Conservation (phyloP, 192 early-diverging fungal genomes). For the Cladochytrium replicatum region DNA sequence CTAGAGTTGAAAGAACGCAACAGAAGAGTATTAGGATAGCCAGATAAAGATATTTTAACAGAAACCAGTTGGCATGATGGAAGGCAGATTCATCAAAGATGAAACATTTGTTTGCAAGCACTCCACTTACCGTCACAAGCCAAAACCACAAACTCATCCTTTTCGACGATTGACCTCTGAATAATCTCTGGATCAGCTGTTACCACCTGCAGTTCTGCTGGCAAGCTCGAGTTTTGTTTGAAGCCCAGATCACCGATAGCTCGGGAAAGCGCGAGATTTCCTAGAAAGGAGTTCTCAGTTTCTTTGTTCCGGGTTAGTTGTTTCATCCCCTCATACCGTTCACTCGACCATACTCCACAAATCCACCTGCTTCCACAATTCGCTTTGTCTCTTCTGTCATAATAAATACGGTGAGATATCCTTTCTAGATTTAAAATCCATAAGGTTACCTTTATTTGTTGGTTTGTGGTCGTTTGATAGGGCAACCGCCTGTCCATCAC, state of each 20-base stretch:
- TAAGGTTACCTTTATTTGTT: too few relatives aligned
- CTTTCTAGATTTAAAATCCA: too few relatives aligned
- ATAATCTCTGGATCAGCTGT: conserved; percentile 84
- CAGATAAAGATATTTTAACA: too few relatives aligned
- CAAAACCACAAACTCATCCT: conserved; percentile 88
- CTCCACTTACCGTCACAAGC: conserved; percentile 89
- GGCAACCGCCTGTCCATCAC: conserved; percentile 60
- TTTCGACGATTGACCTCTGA: conserved; percentile 41
- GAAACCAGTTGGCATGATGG: too few relatives aligned
- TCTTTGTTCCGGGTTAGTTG: too few relatives aligned
- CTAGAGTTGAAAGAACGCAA: conserved; percentile 41
- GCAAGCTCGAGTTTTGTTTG: conserved; percentile 71
- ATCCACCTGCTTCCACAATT: conserved; percentile 86
- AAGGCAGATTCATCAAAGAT: too few relatives aligned
- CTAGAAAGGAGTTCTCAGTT: conserved; percentile 20
- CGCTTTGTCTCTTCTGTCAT: conserved; percentile 66
- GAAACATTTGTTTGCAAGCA: too few relatives aligned
- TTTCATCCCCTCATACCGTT: too few relatives aligned
- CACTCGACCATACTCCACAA: conserved; percentile 96
- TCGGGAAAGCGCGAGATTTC: conserved; percentile 90
- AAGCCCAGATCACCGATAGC: conserved; percentile 99
- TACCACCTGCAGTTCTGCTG: conserved; percentile 82
- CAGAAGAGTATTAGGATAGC: too few relatives aligned
- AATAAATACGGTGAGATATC: too few relatives aligned
- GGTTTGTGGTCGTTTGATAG: conserved; percentile 97